phyloP scores from a whole-genome alignment of 345 rosid genomes.

The Pistacia atlantica region DNA sequence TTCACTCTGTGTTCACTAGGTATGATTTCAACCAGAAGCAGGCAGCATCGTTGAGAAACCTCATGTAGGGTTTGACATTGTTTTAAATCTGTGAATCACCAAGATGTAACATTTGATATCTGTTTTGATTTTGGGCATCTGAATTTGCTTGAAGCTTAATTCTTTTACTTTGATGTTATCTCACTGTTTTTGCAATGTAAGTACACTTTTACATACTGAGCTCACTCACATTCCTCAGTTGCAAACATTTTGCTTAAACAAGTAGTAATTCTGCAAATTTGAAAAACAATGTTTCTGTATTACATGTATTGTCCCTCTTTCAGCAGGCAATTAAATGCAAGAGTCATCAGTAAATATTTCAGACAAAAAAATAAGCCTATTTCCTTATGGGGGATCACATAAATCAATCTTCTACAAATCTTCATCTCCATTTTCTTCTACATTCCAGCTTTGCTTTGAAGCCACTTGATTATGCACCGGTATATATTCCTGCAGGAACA shows the following conservation, averaged over 20 bases:
- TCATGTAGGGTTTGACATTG: background rate
- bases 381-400: background rate
- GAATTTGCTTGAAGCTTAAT: background rate
- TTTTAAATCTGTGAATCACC: background rate
- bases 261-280: background rate
- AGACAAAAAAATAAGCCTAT: background rate
- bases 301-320: background rate
- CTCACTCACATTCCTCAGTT: background rate
- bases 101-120: background rate
- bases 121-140: background rate
- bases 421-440: slow-evolving; percentile 1
- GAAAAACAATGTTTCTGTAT: background rate
- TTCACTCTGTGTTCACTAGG: background rate
- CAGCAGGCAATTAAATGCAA: background rate
- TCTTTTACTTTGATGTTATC: background rate
- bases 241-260: background rate
- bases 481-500: slow-evolving; percentile 44
- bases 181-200: background rate
- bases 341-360: background rate
- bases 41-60: background rate
- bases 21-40: background rate
- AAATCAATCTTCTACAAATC: slow-evolving; percentile 15
- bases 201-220: background rate
- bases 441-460: slow-evolving; percentile 32
- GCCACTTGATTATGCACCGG: slow-evolving; percentile 45